Percentiles rank a stretch among this genome's conserved stretches.
Conservation (phyloP, 441 rosid genomes). For the Theobroma grandiflorum region DNA sequence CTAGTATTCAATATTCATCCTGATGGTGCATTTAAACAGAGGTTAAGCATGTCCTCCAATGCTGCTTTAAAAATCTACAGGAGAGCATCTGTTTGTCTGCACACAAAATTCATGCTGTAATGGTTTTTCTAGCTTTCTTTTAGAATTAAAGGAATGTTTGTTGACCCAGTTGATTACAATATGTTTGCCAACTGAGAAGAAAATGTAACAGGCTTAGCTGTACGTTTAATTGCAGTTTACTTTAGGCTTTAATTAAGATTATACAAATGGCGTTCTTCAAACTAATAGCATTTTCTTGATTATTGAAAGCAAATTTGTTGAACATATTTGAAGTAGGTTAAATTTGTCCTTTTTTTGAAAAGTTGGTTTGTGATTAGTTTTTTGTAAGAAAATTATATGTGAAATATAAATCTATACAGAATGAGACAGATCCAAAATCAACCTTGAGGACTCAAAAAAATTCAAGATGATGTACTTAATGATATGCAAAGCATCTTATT, state of each 20-base stretch:
- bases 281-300: background rate
- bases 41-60: constrained; percentile 6
- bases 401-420: background rate
- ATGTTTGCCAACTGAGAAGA: background rate
- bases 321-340: background rate
- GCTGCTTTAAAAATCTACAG: background rate
- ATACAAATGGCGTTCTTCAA: background rate
- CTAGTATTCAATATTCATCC: background rate
- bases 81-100: background rate
- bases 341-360: background rate
- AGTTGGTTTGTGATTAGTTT: background rate
- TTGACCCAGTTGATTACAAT: background rate
- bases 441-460: background rate
- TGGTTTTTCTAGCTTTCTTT: background rate
- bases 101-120: background rate
- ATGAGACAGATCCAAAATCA: background rate
- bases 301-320: too few relatives aligned
- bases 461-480: background rate
- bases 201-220: background rate
- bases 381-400: background rate
- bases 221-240: background rate
- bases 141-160: background rate
- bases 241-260: background rate
- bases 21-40: background rate
- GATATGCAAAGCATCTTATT: background rate